phyloP scores from a whole-genome alignment of 2,329 filamentous ascomycete genomes.

The Podosphaera aphanis region DNA sequence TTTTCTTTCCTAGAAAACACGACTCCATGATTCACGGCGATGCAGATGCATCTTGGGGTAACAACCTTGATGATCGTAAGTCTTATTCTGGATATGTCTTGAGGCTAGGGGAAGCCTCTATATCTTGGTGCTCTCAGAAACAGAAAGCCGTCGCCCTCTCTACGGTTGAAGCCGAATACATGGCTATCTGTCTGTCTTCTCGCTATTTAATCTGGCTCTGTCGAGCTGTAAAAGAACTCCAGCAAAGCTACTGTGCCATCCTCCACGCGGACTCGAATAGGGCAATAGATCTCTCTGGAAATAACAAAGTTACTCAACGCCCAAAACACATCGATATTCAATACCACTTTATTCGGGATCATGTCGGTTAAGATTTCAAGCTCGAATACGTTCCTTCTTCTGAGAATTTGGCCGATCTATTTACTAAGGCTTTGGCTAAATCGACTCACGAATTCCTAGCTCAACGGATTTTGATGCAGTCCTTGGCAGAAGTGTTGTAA shows the following conservation, averaged over 20 bases:
- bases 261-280: not conserved
- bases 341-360: not conserved
- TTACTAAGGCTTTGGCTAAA: not conserved
- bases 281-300: conserved; percentile 1
- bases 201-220: not conserved
- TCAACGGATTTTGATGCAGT: not conserved
- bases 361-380: conserved; percentile 1
- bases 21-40: not conserved
- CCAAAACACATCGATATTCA: not conserved
- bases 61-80: conserved; percentile 1
- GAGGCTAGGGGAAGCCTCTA: not conserved
- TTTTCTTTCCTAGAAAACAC: not conserved
- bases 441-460: not conserved
- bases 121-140: not conserved
- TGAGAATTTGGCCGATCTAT: conserved; percentile 1
- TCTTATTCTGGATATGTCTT: conserved; percentile 1
- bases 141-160: not conserved
- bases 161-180: not conserved
- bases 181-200: not conserved
- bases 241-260: not conserved
- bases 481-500: not conserved
- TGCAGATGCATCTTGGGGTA: not conserved
- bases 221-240: not conserved
- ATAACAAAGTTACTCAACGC: conserved; percentile 1
- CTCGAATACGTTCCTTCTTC: conserved; percentile 1